Evolutionary conservation across 2,329 filamentous ascomycete genomes (phyloP).

Genomic region (Penicillium palitans): DNA sequence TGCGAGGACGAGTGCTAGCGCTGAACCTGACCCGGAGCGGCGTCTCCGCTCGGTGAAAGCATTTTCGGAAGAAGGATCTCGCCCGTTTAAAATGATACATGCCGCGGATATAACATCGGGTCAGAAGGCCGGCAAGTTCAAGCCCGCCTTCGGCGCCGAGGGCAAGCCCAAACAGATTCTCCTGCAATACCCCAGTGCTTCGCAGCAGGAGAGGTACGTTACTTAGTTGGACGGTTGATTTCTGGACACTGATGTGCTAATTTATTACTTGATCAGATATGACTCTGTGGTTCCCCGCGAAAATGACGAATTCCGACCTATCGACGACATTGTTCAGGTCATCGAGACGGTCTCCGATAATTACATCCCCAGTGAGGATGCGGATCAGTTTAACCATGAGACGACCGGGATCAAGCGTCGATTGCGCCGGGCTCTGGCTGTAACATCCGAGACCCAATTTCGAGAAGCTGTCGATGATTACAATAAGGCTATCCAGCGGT

Average conservation of each 20-base stretch:
- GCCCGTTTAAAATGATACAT: conserved; percentile 49
- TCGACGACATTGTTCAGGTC: conserved; percentile 70
- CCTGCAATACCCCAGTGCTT: conserved; percentile 80
- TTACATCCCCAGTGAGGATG: conserved; percentile 73
- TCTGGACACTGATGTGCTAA: conserved; percentile 8
- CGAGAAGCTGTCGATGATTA: conserved; percentile 71
- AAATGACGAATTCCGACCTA: conserved; percentile 66
- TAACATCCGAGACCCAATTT: conserved; percentile 70
- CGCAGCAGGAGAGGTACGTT: conserved; percentile 64
- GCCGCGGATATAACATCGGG: conserved; percentile 50
- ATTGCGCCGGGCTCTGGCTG: conserved; percentile 71
- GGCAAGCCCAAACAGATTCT: conserved; percentile 55
- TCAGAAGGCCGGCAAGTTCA: conserved; percentile 52
- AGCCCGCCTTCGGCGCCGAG: conserved; percentile 51
- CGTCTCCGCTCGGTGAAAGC: conserved; percentile 47
- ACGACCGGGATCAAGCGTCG: conserved; percentile 72
- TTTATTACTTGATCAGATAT: conserved; percentile 51
- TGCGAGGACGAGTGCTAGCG: conserved; percentile 40
- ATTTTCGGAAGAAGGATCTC: conserved; percentile 44
- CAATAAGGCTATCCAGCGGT: conserved; percentile 67
- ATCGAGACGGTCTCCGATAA: conserved; percentile 69
- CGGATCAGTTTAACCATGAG: conserved; percentile 68
- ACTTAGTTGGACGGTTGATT: neutral
- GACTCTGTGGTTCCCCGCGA: conserved; percentile 77
- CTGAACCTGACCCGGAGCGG: conserved; percentile 48